Evolutionary conservation across 208 protist species (phyloP).

Genomic region (Lotmaria passim): DNA sequence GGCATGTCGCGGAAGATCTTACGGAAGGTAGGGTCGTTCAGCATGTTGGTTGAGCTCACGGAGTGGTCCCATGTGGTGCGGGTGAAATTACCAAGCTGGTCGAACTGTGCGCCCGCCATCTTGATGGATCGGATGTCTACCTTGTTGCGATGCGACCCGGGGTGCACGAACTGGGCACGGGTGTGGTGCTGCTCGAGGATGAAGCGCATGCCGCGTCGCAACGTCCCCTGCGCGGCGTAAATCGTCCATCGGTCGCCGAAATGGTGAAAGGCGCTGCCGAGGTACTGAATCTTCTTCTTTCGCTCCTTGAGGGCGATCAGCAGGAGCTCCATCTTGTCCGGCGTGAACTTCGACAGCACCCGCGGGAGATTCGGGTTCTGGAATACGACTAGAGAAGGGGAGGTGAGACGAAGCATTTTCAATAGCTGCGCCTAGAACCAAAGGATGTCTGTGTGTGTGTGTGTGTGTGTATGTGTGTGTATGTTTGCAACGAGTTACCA

Average conservation of each 20-base stretch:
- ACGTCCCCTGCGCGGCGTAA: constrained; percentile 53
- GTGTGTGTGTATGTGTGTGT: not conserved
- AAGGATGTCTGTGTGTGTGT: no score
- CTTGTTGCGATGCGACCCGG: constrained; percentile 38
- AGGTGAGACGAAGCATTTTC: constrained; percentile 29
- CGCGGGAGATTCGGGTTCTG: constrained; percentile 68
- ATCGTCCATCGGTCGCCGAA: constrained; percentile 75
- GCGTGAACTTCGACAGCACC: constrained; percentile 72
- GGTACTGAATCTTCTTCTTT: constrained; percentile 77
- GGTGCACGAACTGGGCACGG: constrained; percentile 72
- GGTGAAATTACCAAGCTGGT: constrained; percentile 69
- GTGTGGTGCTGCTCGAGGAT: constrained; percentile 73
- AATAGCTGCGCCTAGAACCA: no score
- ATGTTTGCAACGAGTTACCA: not conserved
- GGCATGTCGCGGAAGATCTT: constrained; percentile 44
- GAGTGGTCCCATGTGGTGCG: constrained; percentile 69
- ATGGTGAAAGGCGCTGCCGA: constrained; percentile 65
- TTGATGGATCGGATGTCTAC: constrained; percentile 72
- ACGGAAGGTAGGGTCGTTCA: constrained; percentile 57
- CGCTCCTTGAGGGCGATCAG: constrained; percentile 71
- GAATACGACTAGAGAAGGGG: constrained; percentile 22
- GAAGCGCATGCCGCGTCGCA: constrained; percentile 56
- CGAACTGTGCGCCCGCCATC: constrained; percentile 60
- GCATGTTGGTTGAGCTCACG: constrained; percentile 54
- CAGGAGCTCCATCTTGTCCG: constrained; percentile 61